Percentiles rank a stretch among this genome's conserved stretches.
phyloP scores from a whole-genome alignment of 306 rosid genomes.

The Lathyrus sativus region DNA sequence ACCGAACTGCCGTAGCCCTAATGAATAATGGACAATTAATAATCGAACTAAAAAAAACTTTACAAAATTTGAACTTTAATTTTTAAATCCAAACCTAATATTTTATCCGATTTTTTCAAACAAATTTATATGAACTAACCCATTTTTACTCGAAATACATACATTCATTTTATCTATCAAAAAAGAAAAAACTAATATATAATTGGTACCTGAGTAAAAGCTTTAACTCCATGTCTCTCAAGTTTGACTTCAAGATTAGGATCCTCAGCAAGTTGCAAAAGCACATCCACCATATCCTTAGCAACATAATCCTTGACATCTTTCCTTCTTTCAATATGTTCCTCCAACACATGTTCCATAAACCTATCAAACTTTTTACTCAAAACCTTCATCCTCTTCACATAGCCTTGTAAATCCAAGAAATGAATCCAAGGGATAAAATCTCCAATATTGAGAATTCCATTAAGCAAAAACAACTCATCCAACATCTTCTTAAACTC shows the following conservation, averaged over 20 bases:
- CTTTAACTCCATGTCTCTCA: slow-evolving; percentile 74
- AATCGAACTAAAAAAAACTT: too few species aligned
- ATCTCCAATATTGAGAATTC: slow-evolving; percentile 78
- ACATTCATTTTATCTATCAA: too few species aligned
- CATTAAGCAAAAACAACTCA: slow-evolving; percentile 75
- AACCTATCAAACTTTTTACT: slow-evolving; percentile 73
- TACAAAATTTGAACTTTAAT: too few species aligned
- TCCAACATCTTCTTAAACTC: slow-evolving; percentile 86
- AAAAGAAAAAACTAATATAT: not conserved
- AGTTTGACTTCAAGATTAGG: slow-evolving; percentile 69
- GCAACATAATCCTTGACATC: slow-evolving; percentile 50
- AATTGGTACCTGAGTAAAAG: slow-evolving; percentile 61
- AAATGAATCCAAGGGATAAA: slow-evolving; percentile 78
- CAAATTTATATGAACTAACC: too few species aligned
- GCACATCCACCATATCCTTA: slow-evolving; percentile 80
- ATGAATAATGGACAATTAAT: too few species aligned
- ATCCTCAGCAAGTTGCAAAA: slow-evolving; percentile 65
- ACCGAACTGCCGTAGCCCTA: too few species aligned
- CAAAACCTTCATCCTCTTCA: slow-evolving; percentile 80
- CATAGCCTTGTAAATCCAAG: slow-evolving; percentile 80
- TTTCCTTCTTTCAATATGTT: slow-evolving; percentile 59
- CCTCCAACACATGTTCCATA: slow-evolving; percentile 83
- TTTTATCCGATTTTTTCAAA: too few species aligned
- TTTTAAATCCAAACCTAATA: too few species aligned
- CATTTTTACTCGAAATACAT: too few species aligned